Percentiles rank a stretch among this genome's conserved stretches.
phyloP scores from a whole-genome alignment of 768 basidiomycete species.

The Hygrocybe punicea region DNA sequence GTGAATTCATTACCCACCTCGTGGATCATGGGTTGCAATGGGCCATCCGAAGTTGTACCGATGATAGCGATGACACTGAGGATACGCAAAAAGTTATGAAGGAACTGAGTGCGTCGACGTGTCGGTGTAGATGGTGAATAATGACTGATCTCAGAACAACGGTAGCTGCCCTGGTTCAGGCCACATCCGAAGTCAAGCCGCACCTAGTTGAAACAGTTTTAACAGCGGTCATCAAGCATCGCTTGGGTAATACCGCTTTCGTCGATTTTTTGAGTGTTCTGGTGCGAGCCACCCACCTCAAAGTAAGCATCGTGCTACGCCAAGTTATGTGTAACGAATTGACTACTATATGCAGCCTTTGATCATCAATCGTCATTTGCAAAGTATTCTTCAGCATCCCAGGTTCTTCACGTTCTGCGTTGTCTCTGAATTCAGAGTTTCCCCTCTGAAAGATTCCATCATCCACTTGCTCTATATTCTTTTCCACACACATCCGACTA shows the following conservation, averaged over 20 bases:
- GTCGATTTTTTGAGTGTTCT: constrained; percentile 45
- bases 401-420: constrained; percentile 53
- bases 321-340: constrained; percentile 5
- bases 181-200: constrained; percentile 39
- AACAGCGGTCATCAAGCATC: constrained; percentile 57
- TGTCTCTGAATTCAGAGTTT: constrained; percentile 14
- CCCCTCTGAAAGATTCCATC: constrained; percentile 43
- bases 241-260: constrained; percentile 43
- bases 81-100: constrained; percentile 26
- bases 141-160: constrained; percentile 9
- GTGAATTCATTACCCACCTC: constrained; percentile 27
- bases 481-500: constrained; percentile 73
- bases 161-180: constrained; percentile 32
- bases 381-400: constrained; percentile 68
- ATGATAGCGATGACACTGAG: constrained; percentile 23
- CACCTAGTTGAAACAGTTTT: constrained; percentile 72
- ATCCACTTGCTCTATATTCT: constrained; percentile 58
- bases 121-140: constrained; percentile 7
- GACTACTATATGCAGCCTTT: constrained; percentile 48
- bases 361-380: constrained; percentile 70
- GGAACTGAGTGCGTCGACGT: constrained; percentile 37
- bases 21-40: constrained; percentile 51
- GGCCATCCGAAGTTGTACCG: constrained; percentile 47
- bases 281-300: constrained; percentile 47
- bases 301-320: constrained; percentile 45